phyloP scores from a whole-genome alignment of 2,329 filamentous ascomycete species.

The Verticillium zaregamsianum region DNA sequence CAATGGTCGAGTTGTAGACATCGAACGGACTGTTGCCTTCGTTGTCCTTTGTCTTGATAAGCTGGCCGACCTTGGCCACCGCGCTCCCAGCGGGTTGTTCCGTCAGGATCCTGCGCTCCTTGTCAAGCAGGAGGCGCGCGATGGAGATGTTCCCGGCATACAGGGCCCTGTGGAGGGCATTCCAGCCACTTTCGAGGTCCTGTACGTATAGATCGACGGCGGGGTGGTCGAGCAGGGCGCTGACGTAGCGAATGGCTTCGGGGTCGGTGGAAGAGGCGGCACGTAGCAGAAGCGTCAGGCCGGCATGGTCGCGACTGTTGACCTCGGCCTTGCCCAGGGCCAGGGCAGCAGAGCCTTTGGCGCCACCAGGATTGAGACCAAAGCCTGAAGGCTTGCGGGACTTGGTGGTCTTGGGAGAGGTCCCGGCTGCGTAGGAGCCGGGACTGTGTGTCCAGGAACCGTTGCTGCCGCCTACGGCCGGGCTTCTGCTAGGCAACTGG shows the following conservation, averaged over 20 bases:
- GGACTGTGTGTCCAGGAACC: not conserved
- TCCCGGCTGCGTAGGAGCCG: constrained; percentile 20
- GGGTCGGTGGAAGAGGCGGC: constrained; percentile 71
- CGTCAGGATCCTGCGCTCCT: constrained; percentile 63
- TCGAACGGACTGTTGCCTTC: constrained; percentile 95
- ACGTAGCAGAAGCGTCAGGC: constrained; percentile 80
- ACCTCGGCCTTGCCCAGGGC: constrained; percentile 60
- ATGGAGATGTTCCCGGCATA: constrained; percentile 87
- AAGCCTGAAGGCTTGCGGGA: constrained; percentile 49
- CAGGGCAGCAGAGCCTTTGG: constrained; percentile 37
- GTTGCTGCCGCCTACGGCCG: constrained; percentile 31
- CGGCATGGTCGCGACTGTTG: constrained; percentile 78
- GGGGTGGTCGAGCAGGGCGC: constrained; percentile 76
- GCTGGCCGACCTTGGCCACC: constrained; percentile 59
- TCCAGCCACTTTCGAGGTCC: constrained; percentile 93
- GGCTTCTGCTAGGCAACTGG: constrained; percentile 49
- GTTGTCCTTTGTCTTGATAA: constrained; percentile 93
- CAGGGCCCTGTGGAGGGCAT: constrained; percentile 82
- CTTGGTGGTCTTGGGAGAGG: constrained; percentile 49
- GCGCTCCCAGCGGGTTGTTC: constrained; percentile 56
- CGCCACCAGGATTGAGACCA: constrained; percentile 35
- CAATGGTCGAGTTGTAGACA: constrained; percentile 83
- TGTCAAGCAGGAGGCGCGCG: constrained; percentile 75
- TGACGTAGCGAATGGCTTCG: constrained; percentile 69
- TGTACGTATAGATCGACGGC: constrained; percentile 81